These are phyloP conservation scores for Caryopteris hybrid DNA, from an alignment of 305 asterid genomes.

Conservation along the genomic window DNA sequence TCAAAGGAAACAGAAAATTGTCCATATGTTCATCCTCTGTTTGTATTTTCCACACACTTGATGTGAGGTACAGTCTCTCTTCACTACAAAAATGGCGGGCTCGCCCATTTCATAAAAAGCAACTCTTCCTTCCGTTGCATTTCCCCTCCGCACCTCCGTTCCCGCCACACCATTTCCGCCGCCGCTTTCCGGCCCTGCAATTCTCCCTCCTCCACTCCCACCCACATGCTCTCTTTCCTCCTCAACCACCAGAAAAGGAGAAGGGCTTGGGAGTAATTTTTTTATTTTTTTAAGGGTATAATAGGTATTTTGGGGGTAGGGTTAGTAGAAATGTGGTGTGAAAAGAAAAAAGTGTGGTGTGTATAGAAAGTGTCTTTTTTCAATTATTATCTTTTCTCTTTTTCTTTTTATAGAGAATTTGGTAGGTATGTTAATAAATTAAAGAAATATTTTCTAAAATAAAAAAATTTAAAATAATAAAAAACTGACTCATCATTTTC, in stretches of 20 bases:
- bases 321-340: no score
- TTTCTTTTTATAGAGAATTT: no score
- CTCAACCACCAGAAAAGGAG: slow-evolving; percentile 2
- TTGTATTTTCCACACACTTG: slow-evolving; percentile 10
- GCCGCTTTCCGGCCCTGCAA: slow-evolving; percentile 23
- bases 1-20: not conserved
- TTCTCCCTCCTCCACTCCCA: slow-evolving; percentile 1
- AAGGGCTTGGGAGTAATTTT: no score
- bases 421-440: no score
- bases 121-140: not conserved
- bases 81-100: slow-evolving; percentile 42
- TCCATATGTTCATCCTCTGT: not conserved
- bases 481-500: no score
- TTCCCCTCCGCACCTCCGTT: slow-evolving; percentile 29
- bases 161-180: slow-evolving; percentile 26
- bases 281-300: no score
- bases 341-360: no score
- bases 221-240: slow-evolving; percentile 19
- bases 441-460: no score
- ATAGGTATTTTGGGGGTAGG: no score
- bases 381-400: no score
- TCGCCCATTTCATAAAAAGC: slow-evolving; percentile 29
- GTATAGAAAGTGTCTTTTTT: no score
- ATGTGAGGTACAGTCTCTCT: slow-evolving; percentile 4
- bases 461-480: no score